A percentile compares a stretch with the other conserved stretches of the same genome.
phyloP scores from a whole-genome alignment of 225 moss, liverwort and hornwort species.

The Marchantia polymorpha region DNA sequence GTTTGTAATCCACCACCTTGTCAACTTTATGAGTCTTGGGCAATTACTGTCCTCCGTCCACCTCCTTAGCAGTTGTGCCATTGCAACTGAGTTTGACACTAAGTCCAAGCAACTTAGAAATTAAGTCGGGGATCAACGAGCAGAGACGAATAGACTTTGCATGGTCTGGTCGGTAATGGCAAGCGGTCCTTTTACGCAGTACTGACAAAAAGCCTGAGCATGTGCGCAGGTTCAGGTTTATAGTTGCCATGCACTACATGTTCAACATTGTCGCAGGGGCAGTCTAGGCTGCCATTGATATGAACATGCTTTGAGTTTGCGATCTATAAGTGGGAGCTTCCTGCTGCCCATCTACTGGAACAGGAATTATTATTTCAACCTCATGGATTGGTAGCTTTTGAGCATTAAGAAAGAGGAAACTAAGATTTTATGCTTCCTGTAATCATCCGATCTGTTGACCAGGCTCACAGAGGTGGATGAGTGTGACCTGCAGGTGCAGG shows the following conservation, averaged over 20 bases:
- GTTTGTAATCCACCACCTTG: slow-evolving; percentile 82
- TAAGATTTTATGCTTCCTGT: slow-evolving; percentile 45
- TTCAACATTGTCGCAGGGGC: slow-evolving; percentile 93
- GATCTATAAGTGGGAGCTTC: slow-evolving; percentile 96
- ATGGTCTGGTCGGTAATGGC: slow-evolving; percentile 23
- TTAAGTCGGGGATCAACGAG: slow-evolving; percentile 30
- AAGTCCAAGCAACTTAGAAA: neutral
- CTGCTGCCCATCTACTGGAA: slow-evolving; percentile 78
- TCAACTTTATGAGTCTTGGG: slow-evolving; percentile 13
- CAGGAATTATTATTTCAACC: slow-evolving; percentile 58
- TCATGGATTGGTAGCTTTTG: slow-evolving; percentile 48
- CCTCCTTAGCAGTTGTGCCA: slow-evolving; percentile 31
- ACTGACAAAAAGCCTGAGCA: slow-evolving; percentile 99
- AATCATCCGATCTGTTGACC: slow-evolving; percentile 61
- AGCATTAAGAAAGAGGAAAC: slow-evolving; percentile 69
- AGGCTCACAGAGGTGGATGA: slow-evolving; percentile 93
- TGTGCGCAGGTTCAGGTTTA: slow-evolving; percentile 99
- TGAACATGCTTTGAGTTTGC: slow-evolving; percentile 96
- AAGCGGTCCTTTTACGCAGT: slow-evolving; percentile 63
- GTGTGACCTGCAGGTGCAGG: slow-evolving; percentile 99
- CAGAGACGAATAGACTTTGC: slow-evolving; percentile 26
- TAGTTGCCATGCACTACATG: slow-evolving; percentile 97
- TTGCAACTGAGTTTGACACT: slow-evolving; percentile 14
- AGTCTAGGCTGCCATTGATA: slow-evolving; percentile 99
- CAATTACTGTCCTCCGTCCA: slow-evolving; percentile 44